Percentiles rank a stretch among this genome's conserved stretches.
Evolutionary conservation across 352 stramenopile genomes (phyloP).

Genomic region (Phytophthora pseudosyringae): DNA sequence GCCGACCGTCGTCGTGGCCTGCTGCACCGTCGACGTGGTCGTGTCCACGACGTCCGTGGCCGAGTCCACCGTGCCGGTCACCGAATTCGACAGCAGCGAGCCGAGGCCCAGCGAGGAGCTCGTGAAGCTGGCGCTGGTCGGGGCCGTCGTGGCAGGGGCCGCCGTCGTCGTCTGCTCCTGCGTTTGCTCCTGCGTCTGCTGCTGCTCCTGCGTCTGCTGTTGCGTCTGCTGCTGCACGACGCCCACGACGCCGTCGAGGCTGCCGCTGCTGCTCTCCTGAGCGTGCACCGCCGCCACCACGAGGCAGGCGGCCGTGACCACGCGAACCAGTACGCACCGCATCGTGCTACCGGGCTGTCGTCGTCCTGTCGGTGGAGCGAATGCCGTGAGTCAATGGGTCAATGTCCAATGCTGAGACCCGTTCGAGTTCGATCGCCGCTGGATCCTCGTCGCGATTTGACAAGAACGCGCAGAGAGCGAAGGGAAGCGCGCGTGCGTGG

Average conservation of each 20-base stretch:
- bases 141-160: constrained; percentile 1
- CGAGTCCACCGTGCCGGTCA: constrained; percentile 26
- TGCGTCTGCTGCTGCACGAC: constrained; percentile 7
- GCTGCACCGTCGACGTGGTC: constrained; percentile 8
- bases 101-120: constrained; percentile 18
- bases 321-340: constrained; percentile 28
- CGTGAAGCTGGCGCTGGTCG: constrained; percentile 21
- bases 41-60: constrained; percentile 18
- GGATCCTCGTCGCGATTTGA: constrained; percentile 24
- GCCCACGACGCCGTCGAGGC: constrained; percentile 22
- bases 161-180: constrained; percentile 13
- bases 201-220: constrained; percentile 7
- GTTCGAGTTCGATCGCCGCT: constrained; percentile 4
- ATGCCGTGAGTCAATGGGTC: constrained; percentile 1
- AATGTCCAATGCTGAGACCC: constrained; percentile 7
- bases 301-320: constrained; percentile 33
- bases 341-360: constrained; percentile 13
- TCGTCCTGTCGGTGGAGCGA: background rate
- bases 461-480: constrained; percentile 22
- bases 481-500: constrained; percentile 8
- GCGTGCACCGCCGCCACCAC: constrained; percentile 24
- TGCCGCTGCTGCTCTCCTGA: constrained; percentile 24
- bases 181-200: constrained; percentile 12
- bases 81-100: constrained; percentile 25
- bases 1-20: background rate